Percentiles rank a stretch among this genome's conserved stretches.
Evolutionary conservation across 257 asterid species (phyloP).

Genomic region (Solanum sitiens): DNA sequence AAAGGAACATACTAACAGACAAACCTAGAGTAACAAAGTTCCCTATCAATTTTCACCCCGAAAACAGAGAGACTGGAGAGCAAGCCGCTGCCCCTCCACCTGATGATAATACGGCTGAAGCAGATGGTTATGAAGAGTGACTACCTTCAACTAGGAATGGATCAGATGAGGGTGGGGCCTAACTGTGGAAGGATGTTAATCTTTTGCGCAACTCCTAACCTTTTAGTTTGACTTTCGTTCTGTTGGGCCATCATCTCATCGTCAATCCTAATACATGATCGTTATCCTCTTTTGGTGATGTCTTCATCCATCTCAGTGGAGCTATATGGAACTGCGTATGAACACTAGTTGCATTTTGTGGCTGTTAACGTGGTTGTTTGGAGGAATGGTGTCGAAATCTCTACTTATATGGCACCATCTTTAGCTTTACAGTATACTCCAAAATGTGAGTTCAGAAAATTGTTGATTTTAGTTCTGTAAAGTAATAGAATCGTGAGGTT

Average conservation of each 20-base stretch:
- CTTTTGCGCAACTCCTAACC: background rate
- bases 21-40: conserved; percentile 95
- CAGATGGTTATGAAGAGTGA: conserved; percentile 31
- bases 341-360: background rate
- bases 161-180: background rate
- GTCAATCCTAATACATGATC: background rate
- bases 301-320: background rate
- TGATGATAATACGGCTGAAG: conserved; percentile 43
- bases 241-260: background rate
- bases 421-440: background rate
- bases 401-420: background rate
- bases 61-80: conserved; percentile 53
- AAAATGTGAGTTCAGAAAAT: background rate
- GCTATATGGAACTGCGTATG: background rate
- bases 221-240: background rate
- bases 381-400: background rate
- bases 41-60: conserved; percentile 76
- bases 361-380: background rate
- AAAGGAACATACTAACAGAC: conserved; percentile 71
- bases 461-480: background rate
- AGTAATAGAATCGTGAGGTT: background rate
- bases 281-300: background rate
- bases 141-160: conserved; percentile 1
- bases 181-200: background rate
- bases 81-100: conserved; percentile 26